A percentile compares a stretch with the other conserved stretches of the same genome.
phyloP scores from a whole-genome alignment of 345 rosid genomes.

The Anastatica hierochuntica region DNA sequence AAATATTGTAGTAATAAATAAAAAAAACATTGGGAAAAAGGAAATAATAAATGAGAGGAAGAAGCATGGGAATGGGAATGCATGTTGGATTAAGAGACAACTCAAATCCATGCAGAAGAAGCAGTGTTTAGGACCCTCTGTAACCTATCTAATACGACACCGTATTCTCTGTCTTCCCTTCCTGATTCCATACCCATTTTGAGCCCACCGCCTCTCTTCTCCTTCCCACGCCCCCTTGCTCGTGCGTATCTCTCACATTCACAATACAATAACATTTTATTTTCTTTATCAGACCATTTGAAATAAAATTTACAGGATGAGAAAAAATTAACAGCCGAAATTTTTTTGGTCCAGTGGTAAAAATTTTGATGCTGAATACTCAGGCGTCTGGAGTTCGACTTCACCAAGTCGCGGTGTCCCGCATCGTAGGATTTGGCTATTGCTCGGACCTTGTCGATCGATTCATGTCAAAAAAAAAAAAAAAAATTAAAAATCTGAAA shows the following conservation, averaged over 20 bases:
- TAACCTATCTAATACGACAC: slow-evolving; percentile 26
- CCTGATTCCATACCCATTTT: slow-evolving; percentile 26
- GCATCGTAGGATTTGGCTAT: too few relatives aligned
- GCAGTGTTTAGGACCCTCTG: slow-evolving; percentile 28
- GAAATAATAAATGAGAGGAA: slow-evolving; percentile 18
- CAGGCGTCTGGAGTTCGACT: too few relatives aligned
- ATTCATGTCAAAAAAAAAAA: too few relatives aligned
- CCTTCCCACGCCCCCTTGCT: neutral
- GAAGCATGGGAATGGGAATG: slow-evolving; percentile 16
- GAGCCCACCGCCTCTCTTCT: slow-evolving; percentile 26
- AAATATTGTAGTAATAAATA: neutral
- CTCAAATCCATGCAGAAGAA: slow-evolving; percentile 19
- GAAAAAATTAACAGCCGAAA: too few relatives aligned
- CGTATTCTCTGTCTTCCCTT: slow-evolving; percentile 22
- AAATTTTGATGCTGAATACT: too few relatives aligned
- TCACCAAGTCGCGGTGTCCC: too few relatives aligned
- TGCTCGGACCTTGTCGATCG: too few relatives aligned
- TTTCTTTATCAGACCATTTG: too few relatives aligned
- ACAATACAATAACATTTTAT: too few relatives aligned
- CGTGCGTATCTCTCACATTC: neutral
- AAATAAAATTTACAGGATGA: too few relatives aligned
- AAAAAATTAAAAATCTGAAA: too few relatives aligned
- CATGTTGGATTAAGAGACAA: slow-evolving; percentile 28
- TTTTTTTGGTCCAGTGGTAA: too few relatives aligned
- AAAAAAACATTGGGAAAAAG: slow-evolving; percentile 15